Evolutionary conservation across 192 early-diverging fungal species (phyloP).

Genomic region (Rhizophagus clarus): DNA sequence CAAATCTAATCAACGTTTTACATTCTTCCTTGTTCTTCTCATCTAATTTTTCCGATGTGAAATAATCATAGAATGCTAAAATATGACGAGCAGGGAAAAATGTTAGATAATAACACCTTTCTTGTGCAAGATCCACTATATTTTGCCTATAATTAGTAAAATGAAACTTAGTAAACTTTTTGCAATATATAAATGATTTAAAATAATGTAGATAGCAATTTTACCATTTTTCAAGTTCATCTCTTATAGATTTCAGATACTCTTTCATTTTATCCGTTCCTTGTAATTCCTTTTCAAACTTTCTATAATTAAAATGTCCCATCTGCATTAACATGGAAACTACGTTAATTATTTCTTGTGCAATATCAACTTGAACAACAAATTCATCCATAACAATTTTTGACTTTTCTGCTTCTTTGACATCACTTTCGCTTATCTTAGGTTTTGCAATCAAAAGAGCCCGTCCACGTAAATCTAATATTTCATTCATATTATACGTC

Average conservation of each 20-base stretch:
- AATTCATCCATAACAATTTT: slow-evolving; percentile 22
- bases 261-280: slow-evolving; percentile 1
- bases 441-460: slow-evolving; percentile 33
- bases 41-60: slow-evolving; percentile 1
- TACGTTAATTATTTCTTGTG: slow-evolving; percentile 22
- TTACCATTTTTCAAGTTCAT: slow-evolving; percentile 14
- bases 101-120: slow-evolving; percentile 31
- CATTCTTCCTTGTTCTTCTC: neutral
- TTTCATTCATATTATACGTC: slow-evolving; percentile 20
- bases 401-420: neutral
- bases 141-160: neutral
- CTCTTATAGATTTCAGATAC: neutral
- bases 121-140: slow-evolving; percentile 2
- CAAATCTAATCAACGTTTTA: neutral
- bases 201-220: neutral
- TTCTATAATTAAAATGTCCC: slow-evolving; percentile 33
- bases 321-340: slow-evolving; percentile 27
- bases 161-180: neutral
- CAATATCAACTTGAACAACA: slow-evolving; percentile 34
- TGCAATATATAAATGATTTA: neutral
- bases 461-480: slow-evolving; percentile 33
- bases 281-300: neutral
- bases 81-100: slow-evolving; percentile 26
- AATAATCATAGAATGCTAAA: slow-evolving; percentile 31
- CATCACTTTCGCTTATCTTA: neutral